Evolutionary conservation across 73 alveolate species (phyloP).

Genomic region (Paramecium sonneborni): DNA sequence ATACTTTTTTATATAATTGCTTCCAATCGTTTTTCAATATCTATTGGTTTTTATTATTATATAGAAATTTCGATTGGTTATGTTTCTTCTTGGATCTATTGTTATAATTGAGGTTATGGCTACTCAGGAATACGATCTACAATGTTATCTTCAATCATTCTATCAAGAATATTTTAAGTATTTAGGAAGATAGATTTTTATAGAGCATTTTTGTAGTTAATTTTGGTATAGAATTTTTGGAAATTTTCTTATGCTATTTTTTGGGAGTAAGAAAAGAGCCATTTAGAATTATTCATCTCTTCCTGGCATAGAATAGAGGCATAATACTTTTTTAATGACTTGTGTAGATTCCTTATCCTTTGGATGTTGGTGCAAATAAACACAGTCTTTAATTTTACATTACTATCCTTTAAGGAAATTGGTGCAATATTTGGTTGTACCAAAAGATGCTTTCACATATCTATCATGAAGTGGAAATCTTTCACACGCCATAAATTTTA

Average conservation of each 20-base stretch:
- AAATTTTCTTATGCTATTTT: conserved; percentile 60
- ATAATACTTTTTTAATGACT: conserved; percentile 48
- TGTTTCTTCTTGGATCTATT: background rate
- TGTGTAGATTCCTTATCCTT: conserved; percentile 72
- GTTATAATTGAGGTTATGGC: background rate
- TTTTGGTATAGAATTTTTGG: conserved; percentile 50
- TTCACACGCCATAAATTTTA: conserved; percentile 68
- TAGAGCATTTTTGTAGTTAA: conserved; percentile 52
- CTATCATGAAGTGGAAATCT: conserved; percentile 70
- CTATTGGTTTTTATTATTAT: background rate
- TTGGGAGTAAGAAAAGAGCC: conserved; percentile 52
- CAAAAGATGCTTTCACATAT: conserved; percentile 79
- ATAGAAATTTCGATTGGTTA: background rate
- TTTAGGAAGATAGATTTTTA: conserved; percentile 64
- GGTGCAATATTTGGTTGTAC: conserved; percentile 87
- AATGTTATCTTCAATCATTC: conserved; percentile 28
- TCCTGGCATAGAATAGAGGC: conserved; percentile 35
- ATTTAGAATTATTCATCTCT: conserved; percentile 60
- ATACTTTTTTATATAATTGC: conserved; percentile 27
- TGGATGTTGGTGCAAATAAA: conserved; percentile 80
- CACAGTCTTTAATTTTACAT: conserved; percentile 84
- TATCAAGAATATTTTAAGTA: conserved; percentile 24
- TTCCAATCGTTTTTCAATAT: conserved; percentile 14
- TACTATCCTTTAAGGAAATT: conserved; percentile 75
- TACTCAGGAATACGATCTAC: background rate